A percentile compares a stretch with the other conserved stretches of the same genome.
These are phyloP conservation scores for Rhizophagus prolifer DNA, from an alignment of 192 early-diverging fungal species.

Conservation along the genomic window DNA sequence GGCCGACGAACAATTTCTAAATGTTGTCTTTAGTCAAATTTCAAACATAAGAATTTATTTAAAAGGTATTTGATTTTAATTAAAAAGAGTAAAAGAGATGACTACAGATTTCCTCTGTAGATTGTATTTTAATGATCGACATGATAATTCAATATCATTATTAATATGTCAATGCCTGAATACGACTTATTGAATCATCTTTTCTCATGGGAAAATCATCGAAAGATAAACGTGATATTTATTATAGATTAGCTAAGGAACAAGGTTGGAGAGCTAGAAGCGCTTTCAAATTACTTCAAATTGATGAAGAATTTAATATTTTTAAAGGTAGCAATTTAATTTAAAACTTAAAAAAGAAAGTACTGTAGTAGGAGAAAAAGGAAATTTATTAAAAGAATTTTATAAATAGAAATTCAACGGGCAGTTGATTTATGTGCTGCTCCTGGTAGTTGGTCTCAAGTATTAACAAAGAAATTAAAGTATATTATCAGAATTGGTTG, in stretches of 20 bases:
- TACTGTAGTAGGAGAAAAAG: too few species aligned
- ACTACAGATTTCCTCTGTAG: too few species aligned
- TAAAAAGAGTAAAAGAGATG: too few species aligned
- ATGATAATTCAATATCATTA: too few species aligned
- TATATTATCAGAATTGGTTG: slow-evolving; percentile 25
- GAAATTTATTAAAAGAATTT: not conserved
- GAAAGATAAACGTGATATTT: slow-evolving; percentile 95
- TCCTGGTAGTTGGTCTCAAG: slow-evolving; percentile 97
- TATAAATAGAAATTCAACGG: slow-evolving; percentile 64
- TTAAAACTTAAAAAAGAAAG: too few species aligned
- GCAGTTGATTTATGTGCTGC: slow-evolving; percentile 98
- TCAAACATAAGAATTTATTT: too few species aligned
- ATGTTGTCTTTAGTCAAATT: too few species aligned
- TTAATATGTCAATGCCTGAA: too few species aligned
- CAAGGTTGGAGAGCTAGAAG: slow-evolving; percentile 95
- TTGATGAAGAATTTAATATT: slow-evolving; percentile 94
- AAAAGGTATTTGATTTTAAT: too few species aligned
- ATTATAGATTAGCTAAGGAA: slow-evolving; percentile 96
- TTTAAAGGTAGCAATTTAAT: slow-evolving; percentile 58
- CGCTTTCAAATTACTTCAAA: slow-evolving; percentile 96
- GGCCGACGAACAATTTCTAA: too few species aligned
- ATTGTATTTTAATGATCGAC: too few species aligned
- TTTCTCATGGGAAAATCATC: slow-evolving; percentile 72
- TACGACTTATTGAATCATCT: too few species aligned
- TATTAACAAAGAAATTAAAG: slow-evolving; percentile 66